phyloP scores from a whole-genome alignment of 148 eudicot genomes.

The Vaccinium myrtillus region DNA sequence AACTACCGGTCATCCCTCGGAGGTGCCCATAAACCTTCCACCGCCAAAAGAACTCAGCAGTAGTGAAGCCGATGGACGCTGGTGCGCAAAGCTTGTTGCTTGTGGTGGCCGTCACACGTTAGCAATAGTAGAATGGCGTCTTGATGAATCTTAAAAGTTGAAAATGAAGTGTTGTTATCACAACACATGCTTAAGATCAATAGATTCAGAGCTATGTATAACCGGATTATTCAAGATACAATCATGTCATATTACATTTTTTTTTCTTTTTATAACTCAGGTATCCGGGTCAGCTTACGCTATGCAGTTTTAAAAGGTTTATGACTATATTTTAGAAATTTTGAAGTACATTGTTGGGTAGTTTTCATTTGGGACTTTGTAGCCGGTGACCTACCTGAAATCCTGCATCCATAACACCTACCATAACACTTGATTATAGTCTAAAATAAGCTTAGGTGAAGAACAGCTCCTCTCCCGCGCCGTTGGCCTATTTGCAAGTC shows the following conservation, averaged over 20 bases:
- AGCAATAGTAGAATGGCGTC: slow-evolving; percentile 68
- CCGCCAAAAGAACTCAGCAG: slow-evolving; percentile 43
- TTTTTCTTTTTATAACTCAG: no score
- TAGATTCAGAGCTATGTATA: background rate
- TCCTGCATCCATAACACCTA: no score
- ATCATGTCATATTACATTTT: background rate
- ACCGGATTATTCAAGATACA: background rate
- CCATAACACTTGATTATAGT: no score
- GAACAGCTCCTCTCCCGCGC: background rate
- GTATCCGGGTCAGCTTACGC: no score
- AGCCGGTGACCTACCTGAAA: background rate
- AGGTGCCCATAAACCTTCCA: slow-evolving; percentile 81
- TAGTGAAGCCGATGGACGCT: slow-evolving; percentile 41
- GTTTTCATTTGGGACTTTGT: background rate
- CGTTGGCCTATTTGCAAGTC: background rate
- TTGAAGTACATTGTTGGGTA: background rate
- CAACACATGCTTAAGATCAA: background rate
- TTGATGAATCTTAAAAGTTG: slow-evolving; percentile 25
- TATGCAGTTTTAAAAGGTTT: no score
- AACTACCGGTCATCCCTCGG: slow-evolving; percentile 86
- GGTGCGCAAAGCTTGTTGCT: slow-evolving; percentile 83
- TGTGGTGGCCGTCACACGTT: slow-evolving; percentile 97
- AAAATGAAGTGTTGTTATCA: slow-evolving; percentile 2
- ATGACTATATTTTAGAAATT: background rate
- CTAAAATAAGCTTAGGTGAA: no score